Evolutionary conservation across 2,329 filamentous ascomycete species (phyloP), one percentile per base, ranked within the genome.

Genomic region (Simplicillium aogashimaense): DNA sequence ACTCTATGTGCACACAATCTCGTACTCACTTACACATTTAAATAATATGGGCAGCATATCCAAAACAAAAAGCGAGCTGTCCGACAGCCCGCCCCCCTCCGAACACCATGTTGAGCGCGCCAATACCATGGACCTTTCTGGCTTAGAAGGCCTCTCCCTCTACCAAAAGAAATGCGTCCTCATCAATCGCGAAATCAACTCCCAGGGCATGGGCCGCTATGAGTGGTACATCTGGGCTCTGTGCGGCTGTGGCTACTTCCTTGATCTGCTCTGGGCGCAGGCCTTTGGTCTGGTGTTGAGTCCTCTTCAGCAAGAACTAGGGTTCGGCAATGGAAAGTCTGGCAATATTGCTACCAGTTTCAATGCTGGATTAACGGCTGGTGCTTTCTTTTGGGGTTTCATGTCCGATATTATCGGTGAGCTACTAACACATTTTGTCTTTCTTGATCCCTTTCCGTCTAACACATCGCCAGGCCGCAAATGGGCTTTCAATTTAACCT

Each of bases 401-500:
- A 46, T 77, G 43, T 69, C 73, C 6, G 74, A 77, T 45, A 65
- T 76, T 35, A 51, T 62, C 14, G 60, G 60, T 58, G 47, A 16
- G 50, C 25, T 16, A 10, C 14, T 29, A 25, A 6, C 16, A 25
- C 20, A 25, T 25, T 25, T 25, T 25, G 20, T 25, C 20, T 25
- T 9, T 6, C 20, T 25, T 5, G 20, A 25, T 25, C 9, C 5
- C 20, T 25, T 25, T 25, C n/a, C n/a, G 20, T 25, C 11, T 9
- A 35, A 17, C 12, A 18, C 10, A 18, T 25, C 36, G 12, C 3
- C 32, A 66, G 63, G 61, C 39, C 66, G 74, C 25, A 61, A 64
- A 40, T 75, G 70, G 66, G 72, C 72, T 0, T 78, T 78, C 57
- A 78, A 77, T 49, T 47, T 74, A 30, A 77, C 74, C 0, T 72